Evolutionary conservation across 2,329 filamentous ascomycete species (phyloP), one percentile per base, ranked within the genome.

Genomic region (Colletotrichum incanum): DNA sequence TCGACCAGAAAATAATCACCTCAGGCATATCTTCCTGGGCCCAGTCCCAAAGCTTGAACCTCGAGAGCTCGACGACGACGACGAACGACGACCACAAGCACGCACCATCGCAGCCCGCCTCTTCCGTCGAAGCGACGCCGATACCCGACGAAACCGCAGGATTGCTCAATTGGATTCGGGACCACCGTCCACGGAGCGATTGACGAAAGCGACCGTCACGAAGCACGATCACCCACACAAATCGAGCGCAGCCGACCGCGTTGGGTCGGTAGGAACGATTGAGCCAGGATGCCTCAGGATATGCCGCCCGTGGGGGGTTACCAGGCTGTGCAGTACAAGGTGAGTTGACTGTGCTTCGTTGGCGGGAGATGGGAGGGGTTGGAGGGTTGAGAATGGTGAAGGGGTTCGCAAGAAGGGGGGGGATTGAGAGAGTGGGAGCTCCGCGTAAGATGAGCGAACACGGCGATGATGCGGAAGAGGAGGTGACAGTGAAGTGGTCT

Each of bases 221-320:
- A 20, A 28, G 4, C 18, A 26, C 43, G 9, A n/a, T 23, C 26
- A 39, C 16, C 26, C 31, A 18, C 56, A 49, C 18, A 56, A 39
- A 41, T 26, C 55, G 61, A 72, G 43, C 71, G 67, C 60, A 71
- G 67, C 67, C 75, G 70, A 71, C 67, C 65, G 67, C 56, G 59
- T 39, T 47, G 47, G 60, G 61, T 72, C 70, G 65, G 70, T 70
- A 65, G 54, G 65, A 76, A 73, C 75, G 67, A 74, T 62, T 73
- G 67, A 80, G 79, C 83, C 87, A 92, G 76, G 81, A 98, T 98
- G 96, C 92, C 93, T 87, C 95, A 98, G 90, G 96, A 99, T 89
- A 94, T 99, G 91, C 96, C 96, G 87, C 96, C 96, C 78, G 84
- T 86, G 81, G 96, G 96, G 87, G 96, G 96, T 89, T 99, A 99